Percentiles rank a stretch among this genome's conserved stretches.
phyloP scores from a whole-genome alignment of 2,329 filamentous ascomycete genomes.

The Lasiodiplodia gonubiensis region DNA sequence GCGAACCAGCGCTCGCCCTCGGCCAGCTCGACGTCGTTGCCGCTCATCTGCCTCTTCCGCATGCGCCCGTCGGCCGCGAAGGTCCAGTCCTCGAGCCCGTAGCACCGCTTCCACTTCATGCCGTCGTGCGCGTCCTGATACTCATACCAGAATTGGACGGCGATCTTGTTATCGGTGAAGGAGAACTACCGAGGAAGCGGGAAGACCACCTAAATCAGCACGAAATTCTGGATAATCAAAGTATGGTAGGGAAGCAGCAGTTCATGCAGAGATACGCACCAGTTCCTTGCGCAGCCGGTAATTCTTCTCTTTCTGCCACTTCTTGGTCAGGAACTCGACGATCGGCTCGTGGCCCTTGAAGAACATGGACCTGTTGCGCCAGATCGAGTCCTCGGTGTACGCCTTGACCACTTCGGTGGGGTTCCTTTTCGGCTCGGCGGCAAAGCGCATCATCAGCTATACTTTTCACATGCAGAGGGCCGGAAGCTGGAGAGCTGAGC shows the following conservation, averaged over 20 bases:
- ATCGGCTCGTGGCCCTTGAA: slow-evolving; percentile 72
- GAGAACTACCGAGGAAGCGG: slow-evolving; percentile 60
- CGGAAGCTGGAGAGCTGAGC: background rate
- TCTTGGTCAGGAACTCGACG: slow-evolving; percentile 69
- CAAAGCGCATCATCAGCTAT: background rate
- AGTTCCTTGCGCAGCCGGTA: slow-evolving; percentile 83
- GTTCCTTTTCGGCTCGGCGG: slow-evolving; percentile 54
- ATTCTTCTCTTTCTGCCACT: slow-evolving; percentile 74
- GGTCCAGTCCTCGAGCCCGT: slow-evolving; percentile 82
- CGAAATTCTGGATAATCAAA: background rate
- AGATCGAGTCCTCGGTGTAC: slow-evolving; percentile 78
- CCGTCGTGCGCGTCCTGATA: slow-evolving; percentile 70
- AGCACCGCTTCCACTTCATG: slow-evolving; percentile 81
- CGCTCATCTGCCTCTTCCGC: slow-evolving; percentile 78
- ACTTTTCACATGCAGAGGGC: slow-evolving; percentile 20
- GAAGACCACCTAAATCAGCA: background rate
- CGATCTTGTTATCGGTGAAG: slow-evolving; percentile 76
- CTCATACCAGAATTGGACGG: slow-evolving; percentile 92
- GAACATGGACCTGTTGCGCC: slow-evolving; percentile 78
- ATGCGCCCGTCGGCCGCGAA: slow-evolving; percentile 73
- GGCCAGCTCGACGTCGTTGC: slow-evolving; percentile 69
- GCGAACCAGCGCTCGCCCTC: slow-evolving; percentile 72
- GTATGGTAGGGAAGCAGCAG: background rate
- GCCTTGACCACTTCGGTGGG: slow-evolving; percentile 69
- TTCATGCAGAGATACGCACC: background rate